phyloP scores from a whole-genome alignment of 306 rosid species.

The Trichosanthes cucumerina region DNA sequence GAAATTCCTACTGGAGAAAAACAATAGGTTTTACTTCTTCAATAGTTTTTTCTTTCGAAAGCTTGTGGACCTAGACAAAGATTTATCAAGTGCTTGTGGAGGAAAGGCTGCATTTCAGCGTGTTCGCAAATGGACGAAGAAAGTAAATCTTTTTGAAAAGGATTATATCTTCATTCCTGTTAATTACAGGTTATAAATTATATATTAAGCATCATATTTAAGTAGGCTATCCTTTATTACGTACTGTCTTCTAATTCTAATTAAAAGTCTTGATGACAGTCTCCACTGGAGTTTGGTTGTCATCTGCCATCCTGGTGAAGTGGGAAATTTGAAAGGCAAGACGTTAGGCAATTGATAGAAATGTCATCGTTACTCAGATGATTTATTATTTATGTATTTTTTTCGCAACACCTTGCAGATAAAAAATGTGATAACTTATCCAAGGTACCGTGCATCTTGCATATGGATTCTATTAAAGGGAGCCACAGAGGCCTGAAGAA shows the following conservation, averaged over 20 bases:
- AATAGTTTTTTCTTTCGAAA: constrained; percentile 95
- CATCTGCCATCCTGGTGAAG: constrained; percentile 88
- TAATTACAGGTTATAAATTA: constrained; percentile 64
- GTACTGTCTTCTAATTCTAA: constrained; percentile 12
- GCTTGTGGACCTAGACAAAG: constrained; percentile 91
- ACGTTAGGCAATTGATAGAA: constrained; percentile 1
- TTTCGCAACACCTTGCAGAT: constrained; percentile 31
- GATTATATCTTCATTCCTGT: constrained; percentile 90
- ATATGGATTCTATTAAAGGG: constrained; percentile 95
- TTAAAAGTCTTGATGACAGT: constrained; percentile 30
- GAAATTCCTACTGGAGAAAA: constrained; percentile 51
- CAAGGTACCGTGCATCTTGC: constrained; percentile 77
- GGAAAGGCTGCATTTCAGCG: constrained; percentile 88
- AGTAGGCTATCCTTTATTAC: background rate
- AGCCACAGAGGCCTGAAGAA: constrained; percentile 68
- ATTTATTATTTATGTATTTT: constrained; percentile 2
- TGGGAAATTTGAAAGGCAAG: constrained; percentile 51
- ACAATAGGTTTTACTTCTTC: constrained; percentile 67
- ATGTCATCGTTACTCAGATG: constrained; percentile 11
- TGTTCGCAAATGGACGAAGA: constrained; percentile 95
- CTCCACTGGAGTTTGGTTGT: constrained; percentile 90
- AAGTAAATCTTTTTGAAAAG: constrained; percentile 71
- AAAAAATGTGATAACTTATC: constrained; percentile 32
- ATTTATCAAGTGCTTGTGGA: constrained; percentile 74
- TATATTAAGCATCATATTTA: background rate